Percentiles rank a stretch among this genome's conserved stretches.
phyloP scores from a whole-genome alignment of 805 yeast species.

The Helenozyma rhizophorensis region DNA sequence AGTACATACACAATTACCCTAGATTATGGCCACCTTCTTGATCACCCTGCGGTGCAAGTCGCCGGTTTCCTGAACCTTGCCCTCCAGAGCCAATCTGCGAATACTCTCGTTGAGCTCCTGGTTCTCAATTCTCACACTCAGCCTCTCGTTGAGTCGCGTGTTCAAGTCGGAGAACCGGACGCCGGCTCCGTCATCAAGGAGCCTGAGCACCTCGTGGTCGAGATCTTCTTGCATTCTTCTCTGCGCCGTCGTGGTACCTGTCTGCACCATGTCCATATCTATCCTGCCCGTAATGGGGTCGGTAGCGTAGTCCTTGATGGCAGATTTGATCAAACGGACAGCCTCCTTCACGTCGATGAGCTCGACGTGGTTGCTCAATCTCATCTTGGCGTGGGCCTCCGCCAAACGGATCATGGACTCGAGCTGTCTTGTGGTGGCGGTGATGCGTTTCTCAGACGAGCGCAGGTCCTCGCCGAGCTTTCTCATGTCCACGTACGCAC shows the following conservation, averaged over 20 bases:
- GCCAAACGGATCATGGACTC: constrained; percentile 92
- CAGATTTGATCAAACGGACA: constrained; percentile 85
- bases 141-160: constrained; percentile 60
- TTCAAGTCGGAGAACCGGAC: constrained; percentile 58
- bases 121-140: constrained; percentile 62
- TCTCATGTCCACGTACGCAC: constrained; percentile 89
- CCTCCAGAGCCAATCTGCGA: constrained; percentile 66
- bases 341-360: constrained; percentile 87
- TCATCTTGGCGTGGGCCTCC: constrained; percentile 98
- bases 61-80: constrained; percentile 63
- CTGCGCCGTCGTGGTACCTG: constrained; percentile 89
- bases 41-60: constrained; percentile 68
- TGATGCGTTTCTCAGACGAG: constrained; percentile 81
- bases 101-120: constrained; percentile 65
- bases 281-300: constrained; percentile 96
- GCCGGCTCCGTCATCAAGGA: constrained; percentile 47
- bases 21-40: constrained; percentile 20
- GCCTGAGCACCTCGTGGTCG: constrained; percentile 52
- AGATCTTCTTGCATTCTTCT: constrained; percentile 73
- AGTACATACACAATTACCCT: neutral
- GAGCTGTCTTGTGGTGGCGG: constrained; percentile 96
- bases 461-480: constrained; percentile 89
- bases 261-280: constrained; percentile 95
- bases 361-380: constrained; percentile 67
- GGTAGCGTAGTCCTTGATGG: constrained; percentile 96